Conservation (phyloP, 208 protist species). For the Crithidia bombi region DNA sequence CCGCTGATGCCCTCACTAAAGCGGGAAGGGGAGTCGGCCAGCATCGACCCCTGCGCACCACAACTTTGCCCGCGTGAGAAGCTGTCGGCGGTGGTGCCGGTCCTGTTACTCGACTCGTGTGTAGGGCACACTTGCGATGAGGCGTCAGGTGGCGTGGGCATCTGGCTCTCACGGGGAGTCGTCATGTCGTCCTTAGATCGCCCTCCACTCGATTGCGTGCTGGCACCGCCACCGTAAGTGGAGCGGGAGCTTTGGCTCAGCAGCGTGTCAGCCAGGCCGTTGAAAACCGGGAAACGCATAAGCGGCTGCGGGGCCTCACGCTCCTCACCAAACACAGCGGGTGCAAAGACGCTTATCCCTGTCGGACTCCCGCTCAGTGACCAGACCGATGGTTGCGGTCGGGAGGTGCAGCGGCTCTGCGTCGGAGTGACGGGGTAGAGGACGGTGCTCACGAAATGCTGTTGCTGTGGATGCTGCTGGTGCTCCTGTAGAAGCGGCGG, state of each 20-base stretch:
- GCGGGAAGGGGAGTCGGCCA: background rate
- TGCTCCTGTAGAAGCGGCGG: too few species aligned
- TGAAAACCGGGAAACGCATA: constrained; percentile 8
- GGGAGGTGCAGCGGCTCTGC: background rate
- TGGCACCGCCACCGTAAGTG: background rate
- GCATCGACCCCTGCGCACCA: background rate
- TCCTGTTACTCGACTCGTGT: background rate
- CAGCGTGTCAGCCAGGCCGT: background rate
- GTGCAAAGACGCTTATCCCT: background rate
- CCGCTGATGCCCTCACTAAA: constrained; percentile 11
- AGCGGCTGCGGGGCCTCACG: background rate
- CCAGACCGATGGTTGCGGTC: background rate
- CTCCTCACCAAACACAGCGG: background rate
- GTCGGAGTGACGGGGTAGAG: background rate
- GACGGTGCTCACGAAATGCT: background rate
- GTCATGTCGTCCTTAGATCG: background rate
- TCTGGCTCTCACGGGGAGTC: background rate
- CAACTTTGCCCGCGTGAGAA: background rate
- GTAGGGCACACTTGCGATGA: background rate
- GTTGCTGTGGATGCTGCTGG: too few species aligned
- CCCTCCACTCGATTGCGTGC: background rate
- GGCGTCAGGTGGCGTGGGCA: background rate
- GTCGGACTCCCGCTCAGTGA: background rate
- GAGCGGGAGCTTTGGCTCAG: background rate
- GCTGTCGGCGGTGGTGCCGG: background rate